Conservation (phyloP, 1,284 basidiomycete genomes). For the Cryptococcus sp. region DNA sequence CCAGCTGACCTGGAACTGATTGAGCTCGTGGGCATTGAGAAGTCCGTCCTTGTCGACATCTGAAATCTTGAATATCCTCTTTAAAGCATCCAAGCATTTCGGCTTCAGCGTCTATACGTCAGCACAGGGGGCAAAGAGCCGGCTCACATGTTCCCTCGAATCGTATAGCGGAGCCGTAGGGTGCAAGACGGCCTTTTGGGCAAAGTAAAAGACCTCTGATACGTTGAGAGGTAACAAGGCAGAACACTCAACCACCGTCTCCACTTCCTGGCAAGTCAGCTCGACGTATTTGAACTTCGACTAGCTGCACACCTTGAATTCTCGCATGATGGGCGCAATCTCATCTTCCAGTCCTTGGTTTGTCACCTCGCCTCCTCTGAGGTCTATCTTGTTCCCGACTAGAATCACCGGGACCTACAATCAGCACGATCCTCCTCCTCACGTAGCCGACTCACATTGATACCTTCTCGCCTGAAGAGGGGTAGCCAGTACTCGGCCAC, state of each 20-base stretch:
- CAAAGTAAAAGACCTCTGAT: slow-evolving; percentile 98
- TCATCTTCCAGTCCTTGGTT: slow-evolving; percentile 93
- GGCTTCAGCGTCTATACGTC: slow-evolving; percentile 75
- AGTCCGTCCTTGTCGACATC: slow-evolving; percentile 92
- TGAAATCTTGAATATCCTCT: slow-evolving; percentile 92
- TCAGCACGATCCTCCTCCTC: neutral
- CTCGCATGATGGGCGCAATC: slow-evolving; percentile 90
- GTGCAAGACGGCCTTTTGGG: slow-evolving; percentile 95
- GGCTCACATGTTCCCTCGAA: slow-evolving; percentile 78
- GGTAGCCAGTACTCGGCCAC: slow-evolving; percentile 99
- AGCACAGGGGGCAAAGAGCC: neutral
- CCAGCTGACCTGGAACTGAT: slow-evolving; percentile 80
- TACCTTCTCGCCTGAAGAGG: slow-evolving; percentile 89
- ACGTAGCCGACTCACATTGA: slow-evolving; percentile 60
- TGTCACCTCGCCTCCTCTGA: slow-evolving; percentile 85
- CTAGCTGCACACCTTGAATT: slow-evolving; percentile 72
- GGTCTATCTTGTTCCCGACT: slow-evolving; percentile 97
- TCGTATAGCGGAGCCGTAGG: slow-evolving; percentile 97
- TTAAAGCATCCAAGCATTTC: slow-evolving; percentile 79
- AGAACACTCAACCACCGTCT: slow-evolving; percentile 96
- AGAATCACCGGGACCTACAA: slow-evolving; percentile 87
- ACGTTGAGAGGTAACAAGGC: slow-evolving; percentile 85
- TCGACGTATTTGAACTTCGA: too few species aligned
- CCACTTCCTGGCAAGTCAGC: slow-evolving; percentile 81
- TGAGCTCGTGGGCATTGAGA: slow-evolving; percentile 82